Evolutionary conservation across 1,284 basidiomycete species (phyloP).

Genomic region (Cystobasidium sp.): DNA sequence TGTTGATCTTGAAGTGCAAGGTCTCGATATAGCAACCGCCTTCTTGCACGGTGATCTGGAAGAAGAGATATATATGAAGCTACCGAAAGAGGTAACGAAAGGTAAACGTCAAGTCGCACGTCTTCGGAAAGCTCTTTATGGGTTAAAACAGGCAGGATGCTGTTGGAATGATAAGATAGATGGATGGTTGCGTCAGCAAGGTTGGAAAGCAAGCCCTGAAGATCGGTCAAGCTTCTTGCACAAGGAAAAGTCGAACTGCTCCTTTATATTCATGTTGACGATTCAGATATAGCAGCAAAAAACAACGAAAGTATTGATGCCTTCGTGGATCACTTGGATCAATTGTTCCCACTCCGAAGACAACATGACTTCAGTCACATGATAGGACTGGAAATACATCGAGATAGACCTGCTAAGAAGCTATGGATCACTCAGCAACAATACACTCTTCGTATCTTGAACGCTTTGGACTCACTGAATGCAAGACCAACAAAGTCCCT

Average conservation of each 20-base stretch:
- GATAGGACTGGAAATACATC: constrained; percentile 41
- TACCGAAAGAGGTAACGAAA: constrained; percentile 20
- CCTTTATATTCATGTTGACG: no score
- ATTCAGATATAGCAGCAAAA: no score
- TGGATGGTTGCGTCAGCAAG: constrained; percentile 3
- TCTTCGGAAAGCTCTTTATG: constrained; percentile 44
- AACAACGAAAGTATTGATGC: constrained; percentile 1
- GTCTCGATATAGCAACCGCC: constrained; percentile 30
- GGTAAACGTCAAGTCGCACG: constrained; percentile 20
- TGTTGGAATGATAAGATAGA: constrained; percentile 41
- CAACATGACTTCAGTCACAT: constrained; percentile 43
- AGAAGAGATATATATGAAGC: constrained; percentile 35
- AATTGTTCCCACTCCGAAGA: constrained; percentile 35
- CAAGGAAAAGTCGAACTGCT: no score
- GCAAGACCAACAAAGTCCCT: no score
- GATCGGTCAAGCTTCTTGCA: no score
- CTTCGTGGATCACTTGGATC: constrained; percentile 26
- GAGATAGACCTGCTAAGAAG: constrained; percentile 31
- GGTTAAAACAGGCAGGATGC: constrained; percentile 46
- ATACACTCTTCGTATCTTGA: no score
- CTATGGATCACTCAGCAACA: constrained; percentile 55
- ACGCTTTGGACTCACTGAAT: no score
- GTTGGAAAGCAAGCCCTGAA: constrained; percentile 6
- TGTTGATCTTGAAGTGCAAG: constrained; percentile 1
- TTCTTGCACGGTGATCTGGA: constrained; percentile 33